These are phyloP conservation scores for Alectoria sarmentosa DNA, from an alignment of 495 filamentous ascomycete species.

Conservation along the genomic window DNA sequence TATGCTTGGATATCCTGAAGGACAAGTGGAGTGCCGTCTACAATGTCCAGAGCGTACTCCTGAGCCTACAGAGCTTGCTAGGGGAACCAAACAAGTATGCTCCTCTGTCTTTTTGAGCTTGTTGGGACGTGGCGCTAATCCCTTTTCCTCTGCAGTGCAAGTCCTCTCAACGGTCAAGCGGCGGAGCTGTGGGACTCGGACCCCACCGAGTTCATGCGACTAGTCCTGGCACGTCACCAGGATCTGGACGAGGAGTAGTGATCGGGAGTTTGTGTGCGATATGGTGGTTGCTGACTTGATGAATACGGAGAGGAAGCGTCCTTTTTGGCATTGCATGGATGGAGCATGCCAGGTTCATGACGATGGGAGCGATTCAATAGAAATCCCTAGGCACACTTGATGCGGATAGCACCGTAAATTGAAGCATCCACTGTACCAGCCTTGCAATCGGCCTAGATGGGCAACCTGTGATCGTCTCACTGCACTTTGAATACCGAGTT, in stretches of 20 bases:
- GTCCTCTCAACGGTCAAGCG: constrained; percentile 91
- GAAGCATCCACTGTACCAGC: neutral
- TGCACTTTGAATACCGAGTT: neutral
- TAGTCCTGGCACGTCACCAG: constrained; percentile 57
- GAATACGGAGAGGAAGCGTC: neutral
- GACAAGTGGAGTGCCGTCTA: constrained; percentile 97
- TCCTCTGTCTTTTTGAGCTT: neutral
- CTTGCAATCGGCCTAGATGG: neutral
- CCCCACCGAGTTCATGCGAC: constrained; percentile 75
- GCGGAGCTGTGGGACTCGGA: constrained; percentile 94
- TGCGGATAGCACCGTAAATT: neutral
- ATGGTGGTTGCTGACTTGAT: neutral
- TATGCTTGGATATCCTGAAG: constrained; percentile 95
- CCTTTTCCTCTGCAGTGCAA: constrained; percentile 51
- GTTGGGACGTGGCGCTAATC: neutral
- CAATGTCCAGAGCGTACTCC: constrained; percentile 85
- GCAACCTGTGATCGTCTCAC: neutral
- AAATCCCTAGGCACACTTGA: neutral
- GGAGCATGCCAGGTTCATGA: neutral
- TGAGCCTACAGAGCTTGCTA: constrained; percentile 91
- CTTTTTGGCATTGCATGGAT: neutral
- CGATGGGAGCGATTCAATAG: neutral
- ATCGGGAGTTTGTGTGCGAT: neutral
- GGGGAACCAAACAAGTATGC: constrained; percentile 96
- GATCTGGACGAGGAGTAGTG: constrained; percentile 45